Conservation (phyloP, 306 rosid genomes). For the Chamaecrista fasciculata region DNA sequence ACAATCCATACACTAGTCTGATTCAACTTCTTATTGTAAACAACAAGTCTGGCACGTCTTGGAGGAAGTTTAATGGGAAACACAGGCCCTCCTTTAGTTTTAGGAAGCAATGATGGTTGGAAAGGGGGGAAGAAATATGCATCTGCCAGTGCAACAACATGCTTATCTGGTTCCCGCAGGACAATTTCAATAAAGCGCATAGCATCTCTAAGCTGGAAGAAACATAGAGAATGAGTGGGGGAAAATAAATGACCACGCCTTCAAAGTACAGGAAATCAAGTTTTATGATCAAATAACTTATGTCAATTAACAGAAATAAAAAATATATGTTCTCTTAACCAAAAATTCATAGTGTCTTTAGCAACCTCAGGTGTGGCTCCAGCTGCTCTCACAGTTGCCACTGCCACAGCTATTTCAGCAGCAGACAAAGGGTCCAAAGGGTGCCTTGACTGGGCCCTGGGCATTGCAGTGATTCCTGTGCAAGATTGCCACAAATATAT, state of each 20-base stretch:
- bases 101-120: conserved; percentile 78
- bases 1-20: conserved; percentile 72
- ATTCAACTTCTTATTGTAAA: conserved; percentile 67
- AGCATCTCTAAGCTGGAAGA: conserved; percentile 66
- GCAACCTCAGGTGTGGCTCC: conserved; percentile 85
- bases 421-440: conserved; percentile 85
- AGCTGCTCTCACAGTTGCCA: conserved; percentile 83
- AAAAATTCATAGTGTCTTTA: conserved; percentile 3
- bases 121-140: conserved; percentile 89
- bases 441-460: conserved; percentile 68
- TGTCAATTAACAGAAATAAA: neutral
- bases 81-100: conserved; percentile 65
- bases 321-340: neutral
- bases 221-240: neutral
- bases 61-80: conserved; percentile 79
- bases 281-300: neutral
- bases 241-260: neutral
- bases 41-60: conserved; percentile 72
- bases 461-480: conserved; percentile 51
- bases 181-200: conserved; percentile 82
- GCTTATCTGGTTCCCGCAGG: conserved; percentile 69
- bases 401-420: conserved; percentile 79
- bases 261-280: neutral
- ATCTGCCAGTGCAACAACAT: conserved; percentile 82
- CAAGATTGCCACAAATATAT: conserved; percentile 19